These are phyloP conservation scores for Mucor sp. DNA, from an alignment of 371 early-diverging fungal species.

Conservation along the genomic window DNA sequence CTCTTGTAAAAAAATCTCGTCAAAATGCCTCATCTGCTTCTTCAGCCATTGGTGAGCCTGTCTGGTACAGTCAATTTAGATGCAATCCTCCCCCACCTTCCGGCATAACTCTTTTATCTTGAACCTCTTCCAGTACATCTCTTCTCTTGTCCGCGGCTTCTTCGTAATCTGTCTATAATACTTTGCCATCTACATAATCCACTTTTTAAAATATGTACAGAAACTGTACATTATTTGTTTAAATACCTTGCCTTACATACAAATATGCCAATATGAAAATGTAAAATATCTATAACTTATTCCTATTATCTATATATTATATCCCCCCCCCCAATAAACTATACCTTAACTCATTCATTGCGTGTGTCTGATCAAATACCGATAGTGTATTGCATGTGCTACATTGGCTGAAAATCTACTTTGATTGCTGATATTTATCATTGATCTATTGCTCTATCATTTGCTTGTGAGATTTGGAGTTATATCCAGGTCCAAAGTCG, in stretches of 20 bases:
- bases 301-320: neutral
- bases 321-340: neutral
- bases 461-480: neutral
- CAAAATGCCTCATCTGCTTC: neutral
- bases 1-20: neutral
- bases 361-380: neutral
- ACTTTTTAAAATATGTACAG: neutral
- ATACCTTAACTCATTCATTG: neutral
- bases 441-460: neutral
- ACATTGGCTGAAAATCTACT: neutral
- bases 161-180: neutral
- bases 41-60: conserved; percentile 10
- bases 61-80: conserved; percentile 32
- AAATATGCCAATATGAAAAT: neutral
- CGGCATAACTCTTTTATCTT: conserved; percentile 6
- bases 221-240: neutral
- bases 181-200: neutral
- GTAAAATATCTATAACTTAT: neutral
- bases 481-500: neutral
- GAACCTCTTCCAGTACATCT: neutral
- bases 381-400: neutral
- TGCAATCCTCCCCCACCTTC: conserved; percentile 23
- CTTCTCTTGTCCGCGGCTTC: neutral
- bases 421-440: neutral
- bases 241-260: neutral